phyloP scores from a whole-genome alignment of 2,329 filamentous ascomycete genomes.

The Phialemonium atrogriseum region DNA sequence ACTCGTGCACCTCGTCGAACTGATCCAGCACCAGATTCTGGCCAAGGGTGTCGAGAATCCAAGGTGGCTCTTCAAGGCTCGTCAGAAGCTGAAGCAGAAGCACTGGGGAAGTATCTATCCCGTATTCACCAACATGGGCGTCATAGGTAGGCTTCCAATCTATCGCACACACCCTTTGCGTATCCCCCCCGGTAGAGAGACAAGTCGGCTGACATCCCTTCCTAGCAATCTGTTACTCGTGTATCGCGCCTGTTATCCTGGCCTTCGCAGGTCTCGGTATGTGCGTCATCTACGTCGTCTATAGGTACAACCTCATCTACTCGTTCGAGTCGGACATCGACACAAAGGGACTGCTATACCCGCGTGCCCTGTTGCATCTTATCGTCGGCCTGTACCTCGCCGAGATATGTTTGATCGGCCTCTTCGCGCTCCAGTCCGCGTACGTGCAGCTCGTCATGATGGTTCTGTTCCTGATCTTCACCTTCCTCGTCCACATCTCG shows the following conservation, averaged over 20 bases:
- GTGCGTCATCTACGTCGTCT: slow-evolving; percentile 72
- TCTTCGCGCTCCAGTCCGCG: slow-evolving; percentile 63
- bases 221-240: slow-evolving; percentile 64
- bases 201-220: slow-evolving; percentile 11
- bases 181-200: not conserved
- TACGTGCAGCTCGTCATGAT: slow-evolving; percentile 67
- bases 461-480: slow-evolving; percentile 67
- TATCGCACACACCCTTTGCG: slow-evolving; percentile 1
- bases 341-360: slow-evolving; percentile 82
- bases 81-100: slow-evolving; percentile 58
- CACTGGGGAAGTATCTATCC: slow-evolving; percentile 74
- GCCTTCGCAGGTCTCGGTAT: slow-evolving; percentile 73
- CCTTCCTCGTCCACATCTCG: slow-evolving; percentile 66
- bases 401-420: slow-evolving; percentile 70
- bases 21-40: slow-evolving; percentile 38
- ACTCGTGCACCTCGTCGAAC: slow-evolving; percentile 62
- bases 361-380: slow-evolving; percentile 79
- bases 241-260: slow-evolving; percentile 75
- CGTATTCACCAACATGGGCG: slow-evolving; percentile 64
- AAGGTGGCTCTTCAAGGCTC: slow-evolving; percentile 67
- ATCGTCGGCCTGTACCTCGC: slow-evolving; percentile 74
- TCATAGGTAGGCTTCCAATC: slow-evolving; percentile 45
- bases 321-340: slow-evolving; percentile 73
- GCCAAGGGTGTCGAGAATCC: slow-evolving; percentile 74
- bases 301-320: slow-evolving; percentile 80